phyloP scores from a whole-genome alignment of 1,284 basidiomycete genomes.

The Trametes hirsuta region DNA sequence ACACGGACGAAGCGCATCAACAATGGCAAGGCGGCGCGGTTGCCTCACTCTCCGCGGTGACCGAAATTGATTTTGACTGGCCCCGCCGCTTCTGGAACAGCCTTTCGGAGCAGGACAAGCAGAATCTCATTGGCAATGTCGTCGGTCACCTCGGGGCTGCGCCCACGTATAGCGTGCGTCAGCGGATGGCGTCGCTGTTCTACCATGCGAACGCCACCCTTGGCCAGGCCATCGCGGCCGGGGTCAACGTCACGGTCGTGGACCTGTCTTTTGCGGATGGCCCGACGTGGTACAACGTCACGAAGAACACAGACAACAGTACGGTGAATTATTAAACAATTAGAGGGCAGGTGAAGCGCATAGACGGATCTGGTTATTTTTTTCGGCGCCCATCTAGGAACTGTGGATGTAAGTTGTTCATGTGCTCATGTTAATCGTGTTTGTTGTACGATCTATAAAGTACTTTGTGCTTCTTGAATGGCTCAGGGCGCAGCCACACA shows the following conservation, averaged over 20 bases:
- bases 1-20: constrained; percentile 39
- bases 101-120: constrained; percentile 40
- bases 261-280: constrained; percentile 27
- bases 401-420: background rate
- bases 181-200: constrained; percentile 40
- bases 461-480: too few relatives aligned
- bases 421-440: too few relatives aligned
- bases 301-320: constrained; percentile 26
- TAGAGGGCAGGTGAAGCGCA: background rate
- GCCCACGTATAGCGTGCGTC: constrained; percentile 35
- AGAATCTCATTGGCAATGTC: constrained; percentile 44
- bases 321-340: constrained; percentile 20
- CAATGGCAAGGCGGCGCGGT: constrained; percentile 41
- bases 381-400: background rate
- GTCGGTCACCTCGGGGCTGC: constrained; percentile 41
- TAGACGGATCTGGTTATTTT: background rate
- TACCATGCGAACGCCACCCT: constrained; percentile 39
- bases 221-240: constrained; percentile 39
- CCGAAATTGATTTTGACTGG: constrained; percentile 48
- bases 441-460: too few relatives aligned
- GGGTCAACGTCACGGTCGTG: constrained; percentile 32
- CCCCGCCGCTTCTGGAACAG: constrained; percentile 44
- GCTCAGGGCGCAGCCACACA: too few relatives aligned
- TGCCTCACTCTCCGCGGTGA: constrained; percentile 35
- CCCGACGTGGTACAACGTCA: constrained; percentile 34